Evolutionary conservation across 495 filamentous ascomycete species (phyloP).

Genomic region (Bacidia rubella): DNA sequence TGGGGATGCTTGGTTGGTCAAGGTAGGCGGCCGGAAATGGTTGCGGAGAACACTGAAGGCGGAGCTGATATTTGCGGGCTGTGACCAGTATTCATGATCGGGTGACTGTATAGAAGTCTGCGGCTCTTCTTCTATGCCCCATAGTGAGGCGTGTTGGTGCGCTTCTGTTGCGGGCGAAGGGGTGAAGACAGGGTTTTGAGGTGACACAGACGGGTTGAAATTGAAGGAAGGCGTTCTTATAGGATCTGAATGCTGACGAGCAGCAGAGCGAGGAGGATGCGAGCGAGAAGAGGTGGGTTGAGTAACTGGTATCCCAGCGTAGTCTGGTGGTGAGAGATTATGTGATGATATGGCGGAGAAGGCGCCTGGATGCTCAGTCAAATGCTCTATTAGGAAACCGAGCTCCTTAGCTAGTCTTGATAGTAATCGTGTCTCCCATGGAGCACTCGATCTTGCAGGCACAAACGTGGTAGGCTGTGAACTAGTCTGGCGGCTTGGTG

Average conservation of each 20-base stretch:
- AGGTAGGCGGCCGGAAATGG: conserved; percentile 44
- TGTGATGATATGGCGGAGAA: conserved; percentile 55
- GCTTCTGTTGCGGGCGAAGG: conserved; percentile 19
- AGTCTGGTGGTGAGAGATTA: conserved; percentile 29
- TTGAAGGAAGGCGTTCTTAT: conserved; percentile 32
- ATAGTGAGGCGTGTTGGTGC: conserved; percentile 40
- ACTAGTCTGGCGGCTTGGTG: not conserved
- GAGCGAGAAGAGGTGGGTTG: conserved; percentile 22
- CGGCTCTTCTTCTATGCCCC: conserved; percentile 54
- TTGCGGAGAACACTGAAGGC: conserved; percentile 76
- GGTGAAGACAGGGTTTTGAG: conserved; percentile 9
- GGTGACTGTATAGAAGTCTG: conserved; percentile 8
- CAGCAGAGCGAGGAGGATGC: conserved; percentile 7
- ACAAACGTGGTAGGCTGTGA: conserved; percentile 21
- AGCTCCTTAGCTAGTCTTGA: conserved; percentile 78
- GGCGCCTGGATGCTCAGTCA: conserved; percentile 67
- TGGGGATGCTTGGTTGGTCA: conserved; percentile 9
- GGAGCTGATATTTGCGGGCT: conserved; percentile 68
- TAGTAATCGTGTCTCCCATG: conserved; percentile 67
- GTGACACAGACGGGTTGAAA: conserved; percentile 27
- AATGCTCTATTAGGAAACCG: conserved; percentile 65
- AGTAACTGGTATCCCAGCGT: conserved; percentile 39
- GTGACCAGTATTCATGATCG: conserved; percentile 58
- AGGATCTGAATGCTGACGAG: conserved; percentile 12
- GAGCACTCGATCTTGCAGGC: conserved; percentile 27